Conservation (phyloP, 2,329 filamentous ascomycete species). For the Colletotrichum sp. region DNA sequence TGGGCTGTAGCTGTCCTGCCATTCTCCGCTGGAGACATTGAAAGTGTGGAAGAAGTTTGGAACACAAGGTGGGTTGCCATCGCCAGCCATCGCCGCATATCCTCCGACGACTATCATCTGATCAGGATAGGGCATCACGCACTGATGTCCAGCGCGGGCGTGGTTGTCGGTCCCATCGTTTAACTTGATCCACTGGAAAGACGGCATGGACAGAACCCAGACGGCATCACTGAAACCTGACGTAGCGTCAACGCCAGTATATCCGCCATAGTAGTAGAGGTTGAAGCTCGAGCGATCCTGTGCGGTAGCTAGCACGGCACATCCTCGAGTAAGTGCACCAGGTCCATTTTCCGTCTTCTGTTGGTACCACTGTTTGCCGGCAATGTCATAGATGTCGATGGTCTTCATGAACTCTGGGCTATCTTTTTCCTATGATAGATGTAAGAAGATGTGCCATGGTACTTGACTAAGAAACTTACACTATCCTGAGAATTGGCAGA, state of each 20-base stretch:
- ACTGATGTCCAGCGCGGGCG: conserved; percentile 75
- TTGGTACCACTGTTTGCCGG: conserved; percentile 68
- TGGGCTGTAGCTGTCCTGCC: conserved; percentile 75
- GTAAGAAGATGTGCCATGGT: conserved; percentile 21
- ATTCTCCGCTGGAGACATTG: conserved; percentile 72
- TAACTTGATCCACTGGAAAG: conserved; percentile 77
- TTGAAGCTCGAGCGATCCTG: conserved; percentile 77
- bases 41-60: conserved; percentile 66
- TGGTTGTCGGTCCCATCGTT: conserved; percentile 47
- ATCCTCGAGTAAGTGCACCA: conserved; percentile 68
- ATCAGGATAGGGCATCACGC: conserved; percentile 76
- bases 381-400: conserved; percentile 81
- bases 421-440: conserved; percentile 52
- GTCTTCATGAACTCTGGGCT: conserved; percentile 75
- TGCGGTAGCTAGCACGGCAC: conserved; percentile 75
- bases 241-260: conserved; percentile 53
- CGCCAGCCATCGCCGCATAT: conserved; percentile 40
- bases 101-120: conserved; percentile 84
- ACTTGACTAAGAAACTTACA: conserved; percentile 33
- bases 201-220: conserved; percentile 81
- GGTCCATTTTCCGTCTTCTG: conserved; percentile 67
- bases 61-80: conserved; percentile 45
- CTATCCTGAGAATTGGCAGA: conserved; percentile 41
- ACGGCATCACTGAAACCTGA: conserved; percentile 66
- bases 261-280: conserved; percentile 78